Evolutionary conservation across 73 alveolate genomes (phyloP), one percentile per base, ranked within the genome.

Genomic region (Loxodes magnus): DNA sequence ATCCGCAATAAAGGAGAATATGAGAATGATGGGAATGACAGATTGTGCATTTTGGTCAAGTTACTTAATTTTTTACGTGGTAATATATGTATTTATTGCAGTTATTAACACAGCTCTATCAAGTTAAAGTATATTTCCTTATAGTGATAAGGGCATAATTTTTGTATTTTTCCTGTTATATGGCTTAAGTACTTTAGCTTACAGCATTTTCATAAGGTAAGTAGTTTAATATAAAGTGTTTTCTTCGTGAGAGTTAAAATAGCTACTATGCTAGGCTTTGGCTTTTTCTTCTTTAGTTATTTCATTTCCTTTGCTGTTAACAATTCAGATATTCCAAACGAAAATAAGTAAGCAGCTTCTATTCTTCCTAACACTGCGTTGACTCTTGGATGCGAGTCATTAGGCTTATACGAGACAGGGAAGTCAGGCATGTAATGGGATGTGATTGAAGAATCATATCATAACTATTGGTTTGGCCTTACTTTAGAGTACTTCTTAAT

Each of bases 11-110:
- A 78, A 91, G 67, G 98, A 91, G 68, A 89, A 95, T 10, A 91
- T 91, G 98, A 77, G 78, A 66, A 88, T 91, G 71, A 91, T 91
- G 98, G 98, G 98, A 23, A 57, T 91, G 58, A 78, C 56, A 16
- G 94, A 87, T 54, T 42, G 78, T 0, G 74, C 88, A 30, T 91
- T 82, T 63, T 87, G 63, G 50, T 49, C 63, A 23, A 66, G 94
- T 21, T 87, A 93, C 93, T 56, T 91, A 41, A 64, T 73, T 25
- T 76, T 61, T 61, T 87, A 60, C 14, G 42, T 5, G 51, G 23
- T 26, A 61, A 86, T 4, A 29, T 81, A 10, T 58, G 55, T 68
- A 73, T 55, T 62, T 74, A 71, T 34, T 2, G 50, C 53, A 7
- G 60, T 46, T 46, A 10, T 46, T 22, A 19, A 9, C 52, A 10